Percentiles rank a stretch among this genome's conserved stretches.
Conservation (phyloP, 2,329 filamentous ascomycete genomes). For the Lachnellula arida region DNA sequence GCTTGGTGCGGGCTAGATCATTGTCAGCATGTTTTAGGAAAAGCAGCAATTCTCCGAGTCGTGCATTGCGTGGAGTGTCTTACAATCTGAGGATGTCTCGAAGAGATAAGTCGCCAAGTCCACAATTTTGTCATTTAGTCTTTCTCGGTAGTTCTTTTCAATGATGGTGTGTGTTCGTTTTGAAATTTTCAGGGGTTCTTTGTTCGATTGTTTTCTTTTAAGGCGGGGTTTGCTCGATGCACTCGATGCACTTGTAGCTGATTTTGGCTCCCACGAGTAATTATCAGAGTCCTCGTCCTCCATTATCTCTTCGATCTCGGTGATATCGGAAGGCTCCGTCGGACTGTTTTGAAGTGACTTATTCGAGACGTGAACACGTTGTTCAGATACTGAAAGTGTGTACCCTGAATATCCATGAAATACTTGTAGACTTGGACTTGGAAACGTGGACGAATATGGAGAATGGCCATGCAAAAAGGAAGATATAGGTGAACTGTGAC, state of each 20-base stretch:
- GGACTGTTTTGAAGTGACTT: too few relatives aligned
- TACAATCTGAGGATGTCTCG: conserved; percentile 22
- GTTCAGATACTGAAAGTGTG: not conserved
- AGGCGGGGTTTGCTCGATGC: not conserved
- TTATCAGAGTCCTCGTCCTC: conserved; percentile 11
- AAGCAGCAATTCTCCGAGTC: too few relatives aligned
- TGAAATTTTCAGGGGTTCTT: conserved; percentile 11
- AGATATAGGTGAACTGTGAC: too few relatives aligned
- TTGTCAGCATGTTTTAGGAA: too few relatives aligned
- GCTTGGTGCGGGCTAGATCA: conserved; percentile 16
- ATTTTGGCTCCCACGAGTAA: conserved; percentile 3
- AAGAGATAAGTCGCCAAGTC: conserved; percentile 22
- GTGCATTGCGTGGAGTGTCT: not conserved
- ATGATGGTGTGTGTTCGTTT: conserved; percentile 23
- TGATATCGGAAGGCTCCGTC: not conserved
- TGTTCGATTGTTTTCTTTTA: conserved; percentile 6
- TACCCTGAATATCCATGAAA: not conserved
- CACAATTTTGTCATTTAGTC: conserved; percentile 23
- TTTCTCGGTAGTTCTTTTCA: conserved; percentile 23
- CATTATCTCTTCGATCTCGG: conserved; percentile 1
- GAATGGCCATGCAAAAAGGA: not conserved
- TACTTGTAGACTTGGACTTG: not conserved
- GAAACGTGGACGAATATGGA: conserved; percentile 1
- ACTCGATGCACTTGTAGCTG: not conserved
- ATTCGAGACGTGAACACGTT: too few relatives aligned